phyloP scores from a whole-genome alignment of 78 protist genomes.

The Dictyostelium brefeldianum region DNA sequence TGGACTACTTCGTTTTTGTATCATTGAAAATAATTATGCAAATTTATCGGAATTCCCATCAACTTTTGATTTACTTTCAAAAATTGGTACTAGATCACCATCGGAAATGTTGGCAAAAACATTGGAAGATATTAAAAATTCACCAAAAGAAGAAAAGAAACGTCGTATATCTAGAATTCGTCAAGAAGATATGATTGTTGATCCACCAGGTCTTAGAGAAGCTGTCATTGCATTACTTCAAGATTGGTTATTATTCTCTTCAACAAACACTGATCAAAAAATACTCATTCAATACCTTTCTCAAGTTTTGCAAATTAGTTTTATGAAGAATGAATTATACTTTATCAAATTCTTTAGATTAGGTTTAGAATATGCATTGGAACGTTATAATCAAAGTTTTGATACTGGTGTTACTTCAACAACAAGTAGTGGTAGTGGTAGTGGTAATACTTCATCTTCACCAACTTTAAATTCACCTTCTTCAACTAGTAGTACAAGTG shows the following conservation, averaged over 20 bases:
- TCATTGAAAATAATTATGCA: conserved; percentile 51
- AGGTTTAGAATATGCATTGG: conserved; percentile 48
- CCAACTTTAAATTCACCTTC: too few species aligned
- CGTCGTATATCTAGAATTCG: conserved; percentile 57
- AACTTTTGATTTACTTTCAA: conserved; percentile 61
- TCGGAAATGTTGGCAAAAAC: conserved; percentile 40
- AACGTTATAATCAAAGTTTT: not conserved
- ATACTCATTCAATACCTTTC: conserved; percentile 42
- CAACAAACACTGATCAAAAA: conserved; percentile 44
- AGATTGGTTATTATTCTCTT: conserved; percentile 58
- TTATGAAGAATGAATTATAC: conserved; percentile 79
- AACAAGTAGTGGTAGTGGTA: not conserved
- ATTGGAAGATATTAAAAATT: conserved; percentile 37
- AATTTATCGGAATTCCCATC: conserved; percentile 38
- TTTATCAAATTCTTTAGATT: conserved; percentile 68
- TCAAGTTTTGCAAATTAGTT: conserved; percentile 60
- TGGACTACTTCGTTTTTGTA: conserved; percentile 33
- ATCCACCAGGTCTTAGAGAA: conserved; percentile 70
- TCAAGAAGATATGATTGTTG: conserved; percentile 59
- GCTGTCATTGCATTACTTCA: conserved; percentile 52
- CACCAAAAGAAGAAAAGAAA: conserved; percentile 68
- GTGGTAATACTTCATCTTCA: too few species aligned
- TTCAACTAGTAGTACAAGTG: not conserved
- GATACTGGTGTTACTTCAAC: not conserved
- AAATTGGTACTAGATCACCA: conserved; percentile 41